Percentiles rank a stretch among this genome's conserved stretches.
These are phyloP conservation scores for Malania oleifera DNA, from an alignment of 164 flowering plant species.

Conservation along the genomic window DNA sequence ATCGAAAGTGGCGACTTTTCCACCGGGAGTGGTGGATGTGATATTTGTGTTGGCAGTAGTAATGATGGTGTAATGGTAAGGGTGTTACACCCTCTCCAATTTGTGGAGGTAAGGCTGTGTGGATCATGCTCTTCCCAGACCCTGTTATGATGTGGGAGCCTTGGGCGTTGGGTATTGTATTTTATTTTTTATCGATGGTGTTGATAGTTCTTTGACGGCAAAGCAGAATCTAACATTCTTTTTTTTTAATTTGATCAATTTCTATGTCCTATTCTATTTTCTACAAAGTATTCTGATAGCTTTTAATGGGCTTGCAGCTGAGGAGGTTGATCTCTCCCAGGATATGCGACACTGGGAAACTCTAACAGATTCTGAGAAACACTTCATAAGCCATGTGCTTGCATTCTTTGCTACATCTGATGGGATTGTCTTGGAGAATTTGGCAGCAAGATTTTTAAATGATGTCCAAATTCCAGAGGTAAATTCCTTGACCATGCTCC, in stretches of 20 bases:
- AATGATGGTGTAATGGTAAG: too few species aligned
- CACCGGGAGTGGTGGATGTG: too few species aligned
- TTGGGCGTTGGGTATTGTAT: too few species aligned
- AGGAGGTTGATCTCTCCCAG: slow-evolving; percentile 83
- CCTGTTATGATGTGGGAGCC: too few species aligned
- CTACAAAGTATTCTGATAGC: slow-evolving; percentile 4
- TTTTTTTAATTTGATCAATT: not conserved
- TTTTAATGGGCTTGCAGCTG: slow-evolving; percentile 46
- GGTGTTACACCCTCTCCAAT: too few species aligned
- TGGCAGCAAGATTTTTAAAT: slow-evolving; percentile 74
- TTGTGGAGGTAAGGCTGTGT: too few species aligned
- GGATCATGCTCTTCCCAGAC: too few species aligned
- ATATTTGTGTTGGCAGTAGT: too few species aligned
- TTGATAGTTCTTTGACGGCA: too few species aligned
- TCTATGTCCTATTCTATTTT: not conserved
- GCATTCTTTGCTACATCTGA: slow-evolving; percentile 94
- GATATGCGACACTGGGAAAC: slow-evolving; percentile 69
- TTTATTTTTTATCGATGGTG: too few species aligned
- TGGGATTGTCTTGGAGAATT: slow-evolving; percentile 86
- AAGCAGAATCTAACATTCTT: too few species aligned
- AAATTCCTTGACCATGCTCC: not conserved
- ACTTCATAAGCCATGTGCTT: slow-evolving; percentile 69
- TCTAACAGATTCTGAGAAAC: slow-evolving; percentile 55
- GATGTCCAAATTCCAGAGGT: slow-evolving; percentile 86
- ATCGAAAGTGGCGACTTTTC: too few species aligned